Percentiles rank a stretch among this genome's conserved stretches.
Evolutionary conservation across 2,329 filamentous ascomycete genomes (phyloP).

Genomic region (Pyrenochaeta sp.): DNA sequence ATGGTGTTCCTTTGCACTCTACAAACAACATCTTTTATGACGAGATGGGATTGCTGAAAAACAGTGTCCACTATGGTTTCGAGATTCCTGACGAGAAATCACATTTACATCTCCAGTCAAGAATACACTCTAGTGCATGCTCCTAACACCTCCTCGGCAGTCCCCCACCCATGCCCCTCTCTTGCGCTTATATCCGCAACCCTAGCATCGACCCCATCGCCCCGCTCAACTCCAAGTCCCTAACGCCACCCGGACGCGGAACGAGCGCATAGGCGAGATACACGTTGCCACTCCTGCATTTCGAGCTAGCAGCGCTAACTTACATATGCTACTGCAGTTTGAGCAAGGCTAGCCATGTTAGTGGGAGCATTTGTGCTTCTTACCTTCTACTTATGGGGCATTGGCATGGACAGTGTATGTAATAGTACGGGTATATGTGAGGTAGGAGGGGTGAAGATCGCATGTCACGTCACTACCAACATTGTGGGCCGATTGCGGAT

Average conservation of each 20-base stretch:
- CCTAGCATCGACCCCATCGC: constrained; percentile 7
- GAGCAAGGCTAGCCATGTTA: neutral
- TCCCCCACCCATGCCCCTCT: constrained; percentile 17
- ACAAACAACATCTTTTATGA: constrained; percentile 48
- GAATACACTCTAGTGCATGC: neutral
- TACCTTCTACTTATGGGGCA: constrained; percentile 2
- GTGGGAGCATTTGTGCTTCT: neutral
- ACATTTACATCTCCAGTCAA: too few species aligned
- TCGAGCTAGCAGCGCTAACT: neutral
- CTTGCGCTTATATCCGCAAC: constrained; percentile 29
- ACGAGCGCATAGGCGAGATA: too few species aligned
- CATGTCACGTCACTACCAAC: neutral
- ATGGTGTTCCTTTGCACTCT: constrained; percentile 52
- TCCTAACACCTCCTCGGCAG: constrained; percentile 9
- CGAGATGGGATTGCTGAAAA: neutral
- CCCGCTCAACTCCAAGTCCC: constrained; percentile 10
- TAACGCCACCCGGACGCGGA: neutral
- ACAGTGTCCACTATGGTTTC: neutral
- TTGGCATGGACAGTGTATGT: too few species aligned
- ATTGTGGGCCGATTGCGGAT: constrained; percentile 1
- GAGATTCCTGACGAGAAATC: too few species aligned
- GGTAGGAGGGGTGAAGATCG: too few species aligned
- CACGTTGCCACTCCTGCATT: too few species aligned
- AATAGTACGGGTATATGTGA: too few species aligned
- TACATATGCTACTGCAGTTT: constrained; percentile 4